A percentile compares a stretch with the other conserved stretches of the same genome.
Evolutionary conservation across 768 basidiomycete species (phyloP).

Genomic region (Boletus vermiculosoides): DNA sequence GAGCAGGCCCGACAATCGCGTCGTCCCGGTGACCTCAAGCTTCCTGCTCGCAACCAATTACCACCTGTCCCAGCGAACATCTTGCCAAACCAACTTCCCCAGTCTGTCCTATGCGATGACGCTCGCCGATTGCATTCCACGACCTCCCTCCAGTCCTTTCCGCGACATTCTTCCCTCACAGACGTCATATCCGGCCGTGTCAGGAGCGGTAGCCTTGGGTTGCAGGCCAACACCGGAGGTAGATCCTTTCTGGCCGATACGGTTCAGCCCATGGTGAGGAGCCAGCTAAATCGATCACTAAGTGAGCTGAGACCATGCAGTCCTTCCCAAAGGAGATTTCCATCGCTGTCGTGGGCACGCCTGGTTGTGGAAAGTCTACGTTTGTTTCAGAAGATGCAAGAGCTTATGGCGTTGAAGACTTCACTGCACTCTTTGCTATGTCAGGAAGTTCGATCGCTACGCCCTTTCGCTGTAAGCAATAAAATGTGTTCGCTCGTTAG

Average conservation of each 20-base stretch:
- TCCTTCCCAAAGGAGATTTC: slow-evolving; percentile 42
- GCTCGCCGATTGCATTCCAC: slow-evolving; percentile 38
- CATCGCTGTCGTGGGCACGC: slow-evolving; percentile 76
- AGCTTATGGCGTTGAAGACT: slow-evolving; percentile 51
- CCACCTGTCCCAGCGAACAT: slow-evolving; percentile 31
- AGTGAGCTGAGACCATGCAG: slow-evolving; percentile 18
- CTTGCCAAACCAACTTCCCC: slow-evolving; percentile 37
- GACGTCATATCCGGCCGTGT: slow-evolving; percentile 44
- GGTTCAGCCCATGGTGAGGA: slow-evolving; percentile 25
- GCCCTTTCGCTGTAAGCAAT: slow-evolving; percentile 41
- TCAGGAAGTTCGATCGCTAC: slow-evolving; percentile 34
- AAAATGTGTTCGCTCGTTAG: neutral
- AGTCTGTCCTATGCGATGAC: slow-evolving; percentile 39
- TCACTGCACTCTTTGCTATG: slow-evolving; percentile 33
- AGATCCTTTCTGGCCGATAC: slow-evolving; percentile 21
- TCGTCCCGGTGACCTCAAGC: slow-evolving; percentile 60
- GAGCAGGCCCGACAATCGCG: slow-evolving; percentile 42
- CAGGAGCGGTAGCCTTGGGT: slow-evolving; percentile 62
- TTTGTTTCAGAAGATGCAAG: slow-evolving; percentile 77
- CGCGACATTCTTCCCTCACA: slow-evolving; percentile 31
- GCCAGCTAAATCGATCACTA: neutral
- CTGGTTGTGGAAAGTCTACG: slow-evolving; percentile 82
- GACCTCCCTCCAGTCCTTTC: slow-evolving; percentile 39
- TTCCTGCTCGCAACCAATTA: slow-evolving; percentile 53
- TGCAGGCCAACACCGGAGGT: slow-evolving; percentile 33